A percentile compares a stretch with the other conserved stretches of the same genome.
phyloP scores from a whole-genome alignment of 495 filamentous ascomycete genomes.

The Aspergillus hancockii region DNA sequence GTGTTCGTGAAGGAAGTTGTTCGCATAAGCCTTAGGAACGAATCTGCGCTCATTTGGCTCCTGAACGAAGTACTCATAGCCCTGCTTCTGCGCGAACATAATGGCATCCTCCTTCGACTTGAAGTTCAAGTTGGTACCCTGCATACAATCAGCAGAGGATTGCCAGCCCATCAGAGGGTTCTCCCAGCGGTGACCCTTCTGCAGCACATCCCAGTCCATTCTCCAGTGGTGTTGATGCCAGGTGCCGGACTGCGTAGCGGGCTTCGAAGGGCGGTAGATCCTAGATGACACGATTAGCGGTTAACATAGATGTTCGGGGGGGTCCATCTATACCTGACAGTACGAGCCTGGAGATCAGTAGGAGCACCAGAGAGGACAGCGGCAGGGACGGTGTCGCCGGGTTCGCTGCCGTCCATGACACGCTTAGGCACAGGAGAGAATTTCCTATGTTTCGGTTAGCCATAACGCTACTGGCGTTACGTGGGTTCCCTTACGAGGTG shows the following conservation, averaged over 20 bases:
- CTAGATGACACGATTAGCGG: constrained; percentile 48
- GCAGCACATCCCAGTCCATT: constrained; percentile 96
- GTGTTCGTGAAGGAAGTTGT: constrained; percentile 85
- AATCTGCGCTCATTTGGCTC: constrained; percentile 88
- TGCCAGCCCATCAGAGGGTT: constrained; percentile 99
- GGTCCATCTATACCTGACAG: constrained; percentile 69
- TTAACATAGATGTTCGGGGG: neutral
- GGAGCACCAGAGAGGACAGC: constrained; percentile 91
- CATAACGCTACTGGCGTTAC: constrained; percentile 9
- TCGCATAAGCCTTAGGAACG: constrained; percentile 90
- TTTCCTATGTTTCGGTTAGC: constrained; percentile 52
- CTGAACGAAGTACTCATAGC: constrained; percentile 98
- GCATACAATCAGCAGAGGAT: constrained; percentile 88
- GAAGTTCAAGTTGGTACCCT: constrained; percentile 88
- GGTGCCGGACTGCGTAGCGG: constrained; percentile 89
- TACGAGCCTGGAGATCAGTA: constrained; percentile 87
- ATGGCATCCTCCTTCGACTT: constrained; percentile 94
- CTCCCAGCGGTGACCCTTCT: constrained; percentile 93
- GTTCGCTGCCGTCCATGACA: constrained; percentile 88
- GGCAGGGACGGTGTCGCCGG: constrained; percentile 70
- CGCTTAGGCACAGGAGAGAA: constrained; percentile 88
- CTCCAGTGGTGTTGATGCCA: constrained; percentile 85
- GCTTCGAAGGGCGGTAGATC: constrained; percentile 86
- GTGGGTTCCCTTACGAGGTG: constrained; percentile 66
- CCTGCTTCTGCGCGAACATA: constrained; percentile 94